Base-by-base conservation (phyloP, 2,329 filamentous ascomycete species). In the Teratosphaeriaceae sp. region DNA sequence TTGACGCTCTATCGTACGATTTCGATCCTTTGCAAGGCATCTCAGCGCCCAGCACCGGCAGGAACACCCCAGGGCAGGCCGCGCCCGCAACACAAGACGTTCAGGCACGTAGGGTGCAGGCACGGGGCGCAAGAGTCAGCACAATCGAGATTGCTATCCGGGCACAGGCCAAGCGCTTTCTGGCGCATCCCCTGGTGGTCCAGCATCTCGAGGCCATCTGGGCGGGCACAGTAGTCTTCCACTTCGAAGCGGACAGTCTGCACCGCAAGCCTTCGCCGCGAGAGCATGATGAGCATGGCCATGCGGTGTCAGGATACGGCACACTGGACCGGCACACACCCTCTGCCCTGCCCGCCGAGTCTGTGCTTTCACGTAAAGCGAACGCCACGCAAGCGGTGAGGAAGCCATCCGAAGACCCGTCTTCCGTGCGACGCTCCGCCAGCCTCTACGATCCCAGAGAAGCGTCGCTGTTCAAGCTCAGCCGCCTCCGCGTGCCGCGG, bases 191-290 rank as follows among this genome's bases (percentile, higher is more conserved):
- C 1, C 72, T 96, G 3, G 88, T 96, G 1, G 84, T 96, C 7
- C 88, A 94, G 63, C 89, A 96, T 60, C 73, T 97, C n/a, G 88
- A 96, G 64, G 89, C 88, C 34, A 95, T 97, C 48, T 97, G 90
- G 90, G 90, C 88, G 16, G 90, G 90, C 21, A 90, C 85, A 15
- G 92, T 97, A 51, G 88, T 92, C 52, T 96, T 97, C 59, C 88
- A 95, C 65, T 92, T 88, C 1, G 80, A 84, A 11, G 87, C 88
- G 4, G 89, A 96, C 62, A 85, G 78, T 51, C 69, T 96, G 19
- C 90, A 96, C 62, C 81, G 88, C 33, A 66, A 67, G 37, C 73
- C 62, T 67, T 18, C 64, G 1, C 57, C 55, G 4, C n/a, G 16
- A 6, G 16, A 24, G 15, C 59, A 56, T 43, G 43, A 45, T 12